Percentiles rank a stretch among this genome's conserved stretches.
phyloP scores from a whole-genome alignment of 257 asterid species.

The Sherardia arvensis region DNA sequence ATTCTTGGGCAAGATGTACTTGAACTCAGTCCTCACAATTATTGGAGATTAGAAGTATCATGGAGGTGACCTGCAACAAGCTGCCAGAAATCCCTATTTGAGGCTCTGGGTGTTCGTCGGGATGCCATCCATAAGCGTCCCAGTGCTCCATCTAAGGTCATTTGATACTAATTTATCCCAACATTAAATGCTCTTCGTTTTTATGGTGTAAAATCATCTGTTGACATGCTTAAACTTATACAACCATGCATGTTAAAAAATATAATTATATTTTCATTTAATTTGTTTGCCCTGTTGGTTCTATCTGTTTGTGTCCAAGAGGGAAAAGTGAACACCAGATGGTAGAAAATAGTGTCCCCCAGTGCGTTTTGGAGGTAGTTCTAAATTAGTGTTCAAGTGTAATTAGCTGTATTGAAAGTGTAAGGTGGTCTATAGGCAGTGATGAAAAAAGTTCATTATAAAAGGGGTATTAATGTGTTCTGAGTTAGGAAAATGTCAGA shows the following conservation, averaged over 20 bases:
- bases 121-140: slow-evolving; percentile 44
- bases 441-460: too few relatives aligned
- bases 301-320: background rate
- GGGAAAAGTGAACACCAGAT: background rate
- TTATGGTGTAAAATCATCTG: background rate
- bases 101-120: slow-evolving; percentile 87
- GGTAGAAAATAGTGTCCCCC: background rate
- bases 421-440: too few relatives aligned
- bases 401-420: background rate
- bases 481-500: background rate
- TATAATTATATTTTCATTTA: background rate
- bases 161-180: slow-evolving; percentile 8
- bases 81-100: slow-evolving; percentile 64
- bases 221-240: background rate
- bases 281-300: background rate
- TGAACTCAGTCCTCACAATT: too few relatives aligned
- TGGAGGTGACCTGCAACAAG: slow-evolving; percentile 72
- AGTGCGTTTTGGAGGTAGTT: background rate
- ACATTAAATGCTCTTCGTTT: background rate
- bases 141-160: slow-evolving; percentile 64
- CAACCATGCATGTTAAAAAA: background rate
- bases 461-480: background rate
- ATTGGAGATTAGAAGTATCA: slow-evolving; percentile 91
- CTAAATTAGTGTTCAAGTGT: background rate
- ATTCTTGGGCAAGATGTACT: too few relatives aligned